Base-by-base conservation (phyloP, 805 yeast species). In the Candida boidinii region DNA sequence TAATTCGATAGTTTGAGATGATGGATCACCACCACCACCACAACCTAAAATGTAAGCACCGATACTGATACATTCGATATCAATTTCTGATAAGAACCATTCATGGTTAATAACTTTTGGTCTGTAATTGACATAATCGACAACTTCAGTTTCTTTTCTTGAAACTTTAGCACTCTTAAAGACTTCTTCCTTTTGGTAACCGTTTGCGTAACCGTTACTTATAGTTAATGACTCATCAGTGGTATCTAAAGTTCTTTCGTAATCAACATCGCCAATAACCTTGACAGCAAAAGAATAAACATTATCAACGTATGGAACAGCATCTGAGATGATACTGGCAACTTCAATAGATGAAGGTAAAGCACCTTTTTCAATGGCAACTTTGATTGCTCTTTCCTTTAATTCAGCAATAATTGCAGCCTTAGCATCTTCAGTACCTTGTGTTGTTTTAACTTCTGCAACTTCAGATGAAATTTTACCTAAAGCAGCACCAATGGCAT, bases 401-500 rank as follows among this genome's bases (percentile, higher is more conserved):
- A 52, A 26, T 19, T 34, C 30, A 23, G 53, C 41, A 23, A 49
- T 27, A 12, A 46, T 40, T n/a, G 36, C 33, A 12, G 44, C 49
- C 33, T 38, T 46, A 4, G 46, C 29, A 8, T 31, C 29, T n/a
- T 26, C 35, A 9, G 49, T 55, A 1, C 44, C 19, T n/a, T 41
- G 36, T 9, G 44, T 30, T 15, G 17, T 18, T 17, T 33, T 31
- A 19, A 45, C 41, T 12, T 39, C 33, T 17, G 41, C 44, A 7
- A 51, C 38, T n/a, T 47, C 48, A 7, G 58, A 46, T 17, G 70
- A 60, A 4, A 68, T 49, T 38, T 66, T 66, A 16, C 68, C 69
- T 48, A 66, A 45, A 4, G 71, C 71, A 18, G 73, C 70, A 28
- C 72, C 73, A 33, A 68, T 64, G 3, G 73, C 75, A 48, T 68